Conservation (phyloP, 2,329 filamentous ascomycete genomes). For the Hypoxylon sp. region DNA sequence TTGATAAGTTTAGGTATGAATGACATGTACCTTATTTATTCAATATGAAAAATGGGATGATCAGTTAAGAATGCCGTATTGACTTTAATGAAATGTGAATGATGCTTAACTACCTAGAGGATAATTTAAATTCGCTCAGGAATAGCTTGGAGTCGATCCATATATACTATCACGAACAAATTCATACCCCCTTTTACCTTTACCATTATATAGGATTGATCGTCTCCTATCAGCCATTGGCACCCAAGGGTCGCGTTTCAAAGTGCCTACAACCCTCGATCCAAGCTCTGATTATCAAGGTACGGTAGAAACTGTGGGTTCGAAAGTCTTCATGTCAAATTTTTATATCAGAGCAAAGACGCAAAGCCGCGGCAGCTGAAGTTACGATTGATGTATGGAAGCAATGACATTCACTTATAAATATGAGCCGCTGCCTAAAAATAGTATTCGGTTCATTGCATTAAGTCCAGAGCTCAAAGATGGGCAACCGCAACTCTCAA, state of each 20-base stretch:
- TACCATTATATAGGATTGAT: background rate
- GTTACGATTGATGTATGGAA: too few species aligned
- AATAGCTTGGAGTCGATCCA: too few species aligned
- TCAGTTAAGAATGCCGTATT: background rate
- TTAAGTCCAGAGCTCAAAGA: constrained; percentile 13
- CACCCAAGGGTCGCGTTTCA: background rate
- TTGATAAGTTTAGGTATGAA: constrained; percentile 7
- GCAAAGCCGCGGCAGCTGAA: too few species aligned
- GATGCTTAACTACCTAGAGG: too few species aligned
- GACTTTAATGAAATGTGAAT: too few species aligned
- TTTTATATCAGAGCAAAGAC: too few species aligned
- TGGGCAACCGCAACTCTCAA: constrained; percentile 17
- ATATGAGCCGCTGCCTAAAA: background rate
- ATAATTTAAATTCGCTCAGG: too few species aligned
- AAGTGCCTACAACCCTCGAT: background rate
- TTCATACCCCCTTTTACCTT: background rate
- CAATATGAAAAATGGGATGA: background rate
- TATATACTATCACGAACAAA: too few species aligned
- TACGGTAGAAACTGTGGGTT: too few species aligned
- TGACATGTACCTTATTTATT: constrained; percentile 1
- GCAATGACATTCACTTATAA: too few species aligned
- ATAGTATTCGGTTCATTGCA: constrained; percentile 8
- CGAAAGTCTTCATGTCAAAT: too few species aligned
- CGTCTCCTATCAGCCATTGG: background rate
- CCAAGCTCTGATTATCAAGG: too few species aligned